Base-by-base conservation (phyloP, 2,329 filamentous ascomycete species). In the Fonsecaea nubica region DNA sequence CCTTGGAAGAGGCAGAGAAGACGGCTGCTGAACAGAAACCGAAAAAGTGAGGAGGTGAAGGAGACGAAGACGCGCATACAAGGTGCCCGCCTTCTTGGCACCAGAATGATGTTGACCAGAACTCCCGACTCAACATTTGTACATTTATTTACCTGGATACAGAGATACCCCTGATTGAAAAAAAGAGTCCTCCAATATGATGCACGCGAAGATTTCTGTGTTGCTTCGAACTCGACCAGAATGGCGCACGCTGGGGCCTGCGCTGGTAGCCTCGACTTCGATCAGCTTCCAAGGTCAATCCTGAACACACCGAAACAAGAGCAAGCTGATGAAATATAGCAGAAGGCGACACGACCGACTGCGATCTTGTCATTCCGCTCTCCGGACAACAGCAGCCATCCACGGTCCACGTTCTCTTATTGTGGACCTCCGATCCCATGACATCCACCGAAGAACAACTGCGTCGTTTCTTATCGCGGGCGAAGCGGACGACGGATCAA, bases 191-290 rank as follows among this genome's bases (percentile, higher is more conserved):
- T 56, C 21, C 38, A 64, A 64, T 32, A 62, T 68, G 56, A 58
- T 66, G 54, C 57, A 32, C 13, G 56, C 55, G 45, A 79, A 78
- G 75, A 82, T 82, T 72, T 80, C 78, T 70, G 73, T 76, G n/a
- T 76, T 74, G 15, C 77, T 83, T 12, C 77, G 77, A 12, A 71
- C 73, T 35, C 78, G 78, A 25, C 71, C 76, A 4, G 75, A 80
- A 35, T 81, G 79, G 76, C 72, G 72, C 15, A 65, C 71, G 30
- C 67, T 77, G 10, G 70, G 64, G 9, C 74, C 72, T 35, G 45
- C 71, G 30, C 58, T 77, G 12, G 63, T 50, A 21, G 63, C 72
- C n/a, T 62, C 68, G 33, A 57, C 69, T 7, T 65, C 64, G 3
- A 66, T 75, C 45, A 66, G 64, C 12, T 71, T 80, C 18, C 72